Evolutionary conservation across 352 stramenopile species (phyloP).

Genomic region (Globisporangium solare): DNA sequence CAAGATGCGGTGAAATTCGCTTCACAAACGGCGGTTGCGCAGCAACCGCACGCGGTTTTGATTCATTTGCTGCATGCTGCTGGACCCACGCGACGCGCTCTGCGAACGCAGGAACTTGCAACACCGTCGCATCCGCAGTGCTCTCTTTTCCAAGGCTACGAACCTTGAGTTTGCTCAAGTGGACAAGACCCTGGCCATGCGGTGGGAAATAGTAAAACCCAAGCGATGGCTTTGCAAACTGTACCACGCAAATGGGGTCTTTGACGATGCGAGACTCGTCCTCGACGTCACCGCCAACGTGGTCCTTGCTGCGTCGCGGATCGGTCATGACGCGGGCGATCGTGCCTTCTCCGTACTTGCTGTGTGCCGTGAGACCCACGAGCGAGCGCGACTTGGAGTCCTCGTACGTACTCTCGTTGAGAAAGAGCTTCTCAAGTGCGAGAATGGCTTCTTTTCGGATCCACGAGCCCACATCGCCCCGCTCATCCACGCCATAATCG

Average conservation of each 20-base stretch:
- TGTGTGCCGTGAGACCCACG: conserved; percentile 24
- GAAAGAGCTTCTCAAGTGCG: conserved; percentile 81
- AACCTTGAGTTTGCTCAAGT: conserved; percentile 21
- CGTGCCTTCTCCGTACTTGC: conserved; percentile 34
- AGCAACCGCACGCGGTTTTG: conserved; percentile 1
- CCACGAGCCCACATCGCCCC: conserved; percentile 98
- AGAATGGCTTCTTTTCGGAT: conserved; percentile 93
- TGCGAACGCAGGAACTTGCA: conserved; percentile 22
- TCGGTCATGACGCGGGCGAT: conserved; percentile 34
- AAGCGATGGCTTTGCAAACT: conserved; percentile 51
- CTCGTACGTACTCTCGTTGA: conserved; percentile 27
- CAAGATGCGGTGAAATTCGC: conserved; percentile 35
- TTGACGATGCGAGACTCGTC: conserved; percentile 14
- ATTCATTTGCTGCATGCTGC: conserved; percentile 2
- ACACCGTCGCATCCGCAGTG: conserved; percentile 7
- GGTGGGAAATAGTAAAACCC: conserved; percentile 77
- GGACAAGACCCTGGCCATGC: conserved; percentile 49
- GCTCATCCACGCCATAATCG: conserved; percentile 97
- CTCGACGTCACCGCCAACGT: conserved; percentile 17
- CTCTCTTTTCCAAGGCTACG: background rate
- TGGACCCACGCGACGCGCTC: conserved; percentile 16
- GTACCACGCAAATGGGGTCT: conserved; percentile 47
- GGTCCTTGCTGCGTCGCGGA: conserved; percentile 11
- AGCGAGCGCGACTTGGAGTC: conserved; percentile 32
- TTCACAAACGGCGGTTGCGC: conserved; percentile 23